A percentile compares a stretch with the other conserved stretches of the same genome.
phyloP scores from a whole-genome alignment of 306 rosid genomes.

The Begonia fuchsioides region DNA sequence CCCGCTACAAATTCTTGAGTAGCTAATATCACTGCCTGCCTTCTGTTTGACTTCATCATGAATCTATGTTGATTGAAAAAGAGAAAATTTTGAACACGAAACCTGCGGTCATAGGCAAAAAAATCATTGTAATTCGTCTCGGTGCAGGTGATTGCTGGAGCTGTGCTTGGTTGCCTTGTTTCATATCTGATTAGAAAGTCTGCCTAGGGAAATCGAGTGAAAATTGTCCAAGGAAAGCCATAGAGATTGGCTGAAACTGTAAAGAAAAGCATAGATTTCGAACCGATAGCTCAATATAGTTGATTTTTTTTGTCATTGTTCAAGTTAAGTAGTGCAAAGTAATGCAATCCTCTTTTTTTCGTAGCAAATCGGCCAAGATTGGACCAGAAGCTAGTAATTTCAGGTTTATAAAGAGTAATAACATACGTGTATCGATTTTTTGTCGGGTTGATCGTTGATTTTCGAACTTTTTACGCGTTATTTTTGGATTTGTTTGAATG shows the following conservation, averaged over 20 bases:
- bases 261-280: slow-evolving; percentile 3
- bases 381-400: no score
- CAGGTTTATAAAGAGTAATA: no score
- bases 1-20: neutral
- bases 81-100: no score
- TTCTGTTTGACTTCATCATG: neutral
- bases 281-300: neutral
- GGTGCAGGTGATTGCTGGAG: slow-evolving; percentile 70
- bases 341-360: no score
- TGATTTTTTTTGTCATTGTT: neutral
- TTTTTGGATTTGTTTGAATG: no score
- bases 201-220: neutral
- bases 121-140: neutral
- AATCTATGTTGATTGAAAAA: no score
- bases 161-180: slow-evolving; percentile 58
- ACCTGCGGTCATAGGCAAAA: no score
- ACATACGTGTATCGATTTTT: no score
- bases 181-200: slow-evolving; percentile 28
- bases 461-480: no score
- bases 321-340: neutral
- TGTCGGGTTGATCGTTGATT: no score
- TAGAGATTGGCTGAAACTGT: slow-evolving; percentile 1
- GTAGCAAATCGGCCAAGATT: no score
- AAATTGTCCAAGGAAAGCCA: no score
- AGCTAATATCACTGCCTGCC: neutral